Evolutionary conservation across 2,329 filamentous ascomycete species (phyloP).

Genomic region (Claviceps africana): DNA sequence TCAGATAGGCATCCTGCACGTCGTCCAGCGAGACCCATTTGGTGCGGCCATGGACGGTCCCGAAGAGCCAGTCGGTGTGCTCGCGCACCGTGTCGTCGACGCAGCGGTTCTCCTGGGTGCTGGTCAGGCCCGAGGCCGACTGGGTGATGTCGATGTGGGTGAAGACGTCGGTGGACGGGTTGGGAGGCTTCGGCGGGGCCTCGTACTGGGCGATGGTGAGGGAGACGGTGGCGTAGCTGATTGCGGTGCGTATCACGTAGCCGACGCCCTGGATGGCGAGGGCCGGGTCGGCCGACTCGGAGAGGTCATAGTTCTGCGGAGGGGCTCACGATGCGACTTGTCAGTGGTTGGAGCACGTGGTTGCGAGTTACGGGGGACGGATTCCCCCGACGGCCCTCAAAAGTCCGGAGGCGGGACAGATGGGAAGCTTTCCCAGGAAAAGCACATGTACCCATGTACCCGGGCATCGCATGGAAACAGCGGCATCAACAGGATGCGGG

Average conservation of each 20-base stretch:
- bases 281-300: constrained; percentile 52
- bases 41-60: constrained; percentile 48
- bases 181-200: constrained; percentile 27
- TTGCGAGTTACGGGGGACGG: neutral
- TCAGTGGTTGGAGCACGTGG: neutral
- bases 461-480: too few relatives aligned
- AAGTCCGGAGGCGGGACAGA: too few relatives aligned
- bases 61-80: constrained; percentile 71
- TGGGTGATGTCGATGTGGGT: constrained; percentile 61
- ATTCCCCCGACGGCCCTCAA: too few relatives aligned
- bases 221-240: constrained; percentile 54
- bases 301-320: constrained; percentile 58
- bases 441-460: too few relatives aligned
- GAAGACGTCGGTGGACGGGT: constrained; percentile 24
- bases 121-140: constrained; percentile 56
- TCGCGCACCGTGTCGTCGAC: constrained; percentile 39
- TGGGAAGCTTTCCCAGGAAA: too few relatives aligned
- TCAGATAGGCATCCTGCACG: constrained; percentile 41
- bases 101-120: constrained; percentile 43
- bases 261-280: constrained; percentile 59
- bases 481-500: too few relatives aligned
- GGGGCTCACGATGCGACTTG: neutral
- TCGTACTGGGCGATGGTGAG: constrained; percentile 45
- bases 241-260: constrained; percentile 59
- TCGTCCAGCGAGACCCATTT: constrained; percentile 33